Conservation (phyloP, 805 yeast species). For the Candida silvicultrix region DNA sequence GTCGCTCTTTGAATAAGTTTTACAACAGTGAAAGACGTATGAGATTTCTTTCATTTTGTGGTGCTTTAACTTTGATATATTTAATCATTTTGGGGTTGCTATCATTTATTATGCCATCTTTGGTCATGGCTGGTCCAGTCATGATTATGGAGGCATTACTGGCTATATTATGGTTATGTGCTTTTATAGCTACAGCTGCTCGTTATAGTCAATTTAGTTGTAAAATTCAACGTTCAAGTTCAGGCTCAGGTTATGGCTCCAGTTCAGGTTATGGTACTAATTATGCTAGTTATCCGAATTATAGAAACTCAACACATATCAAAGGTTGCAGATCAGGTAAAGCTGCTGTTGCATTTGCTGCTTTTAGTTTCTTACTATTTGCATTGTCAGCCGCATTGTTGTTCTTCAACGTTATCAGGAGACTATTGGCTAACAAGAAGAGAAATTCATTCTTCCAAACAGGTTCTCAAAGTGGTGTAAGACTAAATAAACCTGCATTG, state of each 20-base stretch:
- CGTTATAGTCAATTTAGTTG: constrained; percentile 25
- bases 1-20: constrained; percentile 19
- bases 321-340: constrained; percentile 24
- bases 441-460: constrained; percentile 3
- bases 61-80: constrained; percentile 25
- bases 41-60: constrained; percentile 25
- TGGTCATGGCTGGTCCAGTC: constrained; percentile 22
- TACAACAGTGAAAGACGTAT: constrained; percentile 22
- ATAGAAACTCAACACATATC: background rate
- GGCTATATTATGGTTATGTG: constrained; percentile 26
- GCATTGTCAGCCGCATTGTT: constrained; percentile 20
- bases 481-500: constrained; percentile 6
- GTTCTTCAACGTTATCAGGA: constrained; percentile 22
- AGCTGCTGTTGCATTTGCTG: constrained; percentile 28
- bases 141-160: constrained; percentile 23
- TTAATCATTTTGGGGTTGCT: constrained; percentile 16
- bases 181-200: constrained; percentile 28
- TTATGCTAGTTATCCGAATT: background rate
- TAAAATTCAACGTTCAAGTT: background rate
- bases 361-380: constrained; percentile 23
- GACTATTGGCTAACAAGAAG: constrained; percentile 2
- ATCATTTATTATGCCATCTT: constrained; percentile 12
- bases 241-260: constrained; percentile 3
- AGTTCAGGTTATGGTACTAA: constrained; percentile 10
- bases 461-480: background rate